Conservation (phyloP, 1,284 basidiomycete species). For the Trichosporon sp. region DNA sequence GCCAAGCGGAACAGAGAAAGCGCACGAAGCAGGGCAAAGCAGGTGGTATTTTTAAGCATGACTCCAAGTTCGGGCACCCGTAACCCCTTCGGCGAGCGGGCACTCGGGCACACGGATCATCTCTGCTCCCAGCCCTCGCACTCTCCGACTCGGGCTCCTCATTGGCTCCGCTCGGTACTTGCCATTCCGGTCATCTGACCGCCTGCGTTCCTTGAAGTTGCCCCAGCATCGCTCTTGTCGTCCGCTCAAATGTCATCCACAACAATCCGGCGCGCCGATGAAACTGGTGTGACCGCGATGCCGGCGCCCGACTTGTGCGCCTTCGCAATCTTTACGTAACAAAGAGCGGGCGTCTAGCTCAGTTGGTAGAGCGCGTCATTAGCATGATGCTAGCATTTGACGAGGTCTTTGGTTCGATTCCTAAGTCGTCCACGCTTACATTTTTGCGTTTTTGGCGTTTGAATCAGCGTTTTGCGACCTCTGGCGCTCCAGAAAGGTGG, state of each 20-base stretch:
- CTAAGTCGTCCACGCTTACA: conserved; percentile 5
- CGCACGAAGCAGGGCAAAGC: not conserved
- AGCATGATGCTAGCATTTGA: not conserved
- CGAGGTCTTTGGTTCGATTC: conserved; percentile 15
- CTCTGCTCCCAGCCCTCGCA: not conserved
- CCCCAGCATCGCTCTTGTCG: not conserved
- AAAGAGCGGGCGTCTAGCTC: not conserved
- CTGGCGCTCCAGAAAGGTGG: not conserved
- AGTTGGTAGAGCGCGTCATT: conserved; percentile 2
- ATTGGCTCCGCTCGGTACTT: not conserved
- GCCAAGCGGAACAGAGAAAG: not conserved
- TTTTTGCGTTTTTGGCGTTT: not conserved
- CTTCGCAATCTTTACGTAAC: not conserved
- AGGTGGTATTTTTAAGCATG: not conserved
- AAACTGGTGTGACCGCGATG: not conserved
- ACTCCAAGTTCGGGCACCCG: not conserved
- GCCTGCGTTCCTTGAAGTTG: too few species aligned
- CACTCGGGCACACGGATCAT: conserved; percentile 8
- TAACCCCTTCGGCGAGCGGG: too few species aligned
- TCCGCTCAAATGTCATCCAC: too few species aligned
- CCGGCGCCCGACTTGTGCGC: not conserved
- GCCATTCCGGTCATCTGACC: not conserved
- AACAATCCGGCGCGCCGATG: too few species aligned
- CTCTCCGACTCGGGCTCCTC: not conserved
- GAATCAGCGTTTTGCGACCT: not conserved